These are phyloP conservation scores for Blastomyces gilchristii DNA, from an alignment of 2,329 filamentous ascomycete genomes.

Conservation along the genomic window DNA sequence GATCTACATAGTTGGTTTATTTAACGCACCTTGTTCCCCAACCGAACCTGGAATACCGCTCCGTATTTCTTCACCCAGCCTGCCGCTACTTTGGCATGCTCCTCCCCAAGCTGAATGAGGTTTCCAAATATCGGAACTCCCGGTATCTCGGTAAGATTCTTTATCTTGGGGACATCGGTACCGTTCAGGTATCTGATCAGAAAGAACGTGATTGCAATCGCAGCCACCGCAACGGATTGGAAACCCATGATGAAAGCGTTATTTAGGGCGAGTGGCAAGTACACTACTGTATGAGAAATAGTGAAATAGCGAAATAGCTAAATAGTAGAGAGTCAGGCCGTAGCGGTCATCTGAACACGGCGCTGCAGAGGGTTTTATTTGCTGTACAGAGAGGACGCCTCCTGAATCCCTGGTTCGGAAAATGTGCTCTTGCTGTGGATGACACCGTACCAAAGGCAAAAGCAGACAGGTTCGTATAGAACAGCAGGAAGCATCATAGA, in stretches of 20 bases:
- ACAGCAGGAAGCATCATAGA: not conserved
- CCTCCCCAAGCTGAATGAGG: slow-evolving; percentile 48
- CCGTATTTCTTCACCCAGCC: slow-evolving; percentile 53
- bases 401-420: too few relatives aligned
- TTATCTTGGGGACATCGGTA: slow-evolving; percentile 52
- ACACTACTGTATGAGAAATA: not conserved
- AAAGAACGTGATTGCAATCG: slow-evolving; percentile 30
- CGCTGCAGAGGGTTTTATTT: not conserved
- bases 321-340: not conserved
- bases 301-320: too few relatives aligned
- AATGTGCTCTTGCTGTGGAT: too few relatives aligned
- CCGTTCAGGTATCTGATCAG: slow-evolving; percentile 35
- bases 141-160: slow-evolving; percentile 51
- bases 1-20: not conserved
- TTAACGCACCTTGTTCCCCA: slow-evolving; percentile 53
- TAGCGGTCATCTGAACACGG: too few relatives aligned
- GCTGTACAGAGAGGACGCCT: too few relatives aligned
- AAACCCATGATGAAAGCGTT: slow-evolving; percentile 11
- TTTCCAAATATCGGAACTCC: slow-evolving; percentile 55
- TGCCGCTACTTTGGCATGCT: slow-evolving; percentile 46
- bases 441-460: not conserved
- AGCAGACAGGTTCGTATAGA: not conserved
- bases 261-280: not conserved
- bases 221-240: slow-evolving; percentile 20
- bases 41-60: slow-evolving; percentile 54